Conservation (phyloP, 768 basidiomycete genomes). For the Suillus hirtellus region DNA sequence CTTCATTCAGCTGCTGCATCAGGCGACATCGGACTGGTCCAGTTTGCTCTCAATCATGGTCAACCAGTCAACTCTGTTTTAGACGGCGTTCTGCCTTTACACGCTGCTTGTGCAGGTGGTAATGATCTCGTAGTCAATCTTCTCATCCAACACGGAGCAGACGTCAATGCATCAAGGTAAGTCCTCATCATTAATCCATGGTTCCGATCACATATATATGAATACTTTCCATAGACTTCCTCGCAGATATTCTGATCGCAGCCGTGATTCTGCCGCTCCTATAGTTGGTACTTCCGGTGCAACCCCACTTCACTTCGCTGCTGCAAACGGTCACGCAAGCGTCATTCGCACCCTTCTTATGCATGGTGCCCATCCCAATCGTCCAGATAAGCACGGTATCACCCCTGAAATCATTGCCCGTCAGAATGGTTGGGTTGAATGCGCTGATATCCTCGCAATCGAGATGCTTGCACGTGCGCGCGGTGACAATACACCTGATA, state of each 20-base stretch:
- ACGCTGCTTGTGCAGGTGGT: conserved; percentile 92
- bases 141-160: conserved; percentile 92
- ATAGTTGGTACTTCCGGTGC: conserved; percentile 85
- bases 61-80: conserved; percentile 96
- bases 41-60: conserved; percentile 89
- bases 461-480: conserved; percentile 62
- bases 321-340: conserved; percentile 86
- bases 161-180: conserved; percentile 93
- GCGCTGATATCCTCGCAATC: conserved; percentile 69
- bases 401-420: conserved; percentile 84
- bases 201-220: conserved; percentile 10
- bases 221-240: conserved; percentile 51
- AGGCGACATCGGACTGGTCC: conserved; percentile 90
- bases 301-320: conserved; percentile 95
- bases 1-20: conserved; percentile 76
- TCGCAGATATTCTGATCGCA: conserved; percentile 72
- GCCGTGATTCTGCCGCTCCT: conserved; percentile 62
- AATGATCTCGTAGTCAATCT: conserved; percentile 85
- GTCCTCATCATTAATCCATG: conserved; percentile 18
- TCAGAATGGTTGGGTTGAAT: conserved; percentile 77
- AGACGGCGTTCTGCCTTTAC: conserved; percentile 94
- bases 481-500: conserved; percentile 31
- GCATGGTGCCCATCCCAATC: conserved; percentile 79
- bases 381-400: conserved; percentile 87
- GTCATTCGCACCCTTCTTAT: conserved; percentile 80